phyloP scores from a whole-genome alignment of 352 stramenopile species.

The Phytophthora cryptogea region DNA sequence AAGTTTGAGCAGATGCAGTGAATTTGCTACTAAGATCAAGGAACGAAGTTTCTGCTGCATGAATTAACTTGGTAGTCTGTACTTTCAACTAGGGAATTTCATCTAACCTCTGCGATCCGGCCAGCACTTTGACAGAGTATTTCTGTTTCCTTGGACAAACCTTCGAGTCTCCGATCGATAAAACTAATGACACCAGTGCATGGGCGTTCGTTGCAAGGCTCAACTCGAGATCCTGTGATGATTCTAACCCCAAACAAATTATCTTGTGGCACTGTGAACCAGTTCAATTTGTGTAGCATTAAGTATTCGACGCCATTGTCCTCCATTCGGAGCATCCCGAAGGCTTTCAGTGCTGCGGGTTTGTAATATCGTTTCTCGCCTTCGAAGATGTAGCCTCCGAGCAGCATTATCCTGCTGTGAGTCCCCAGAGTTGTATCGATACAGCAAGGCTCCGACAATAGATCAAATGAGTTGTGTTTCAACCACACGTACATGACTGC shows the following conservation, averaged over 20 bases:
- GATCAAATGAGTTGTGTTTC: background rate
- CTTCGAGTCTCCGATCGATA: slow-evolving; percentile 9
- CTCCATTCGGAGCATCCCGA: slow-evolving; percentile 12
- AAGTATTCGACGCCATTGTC: slow-evolving; percentile 14
- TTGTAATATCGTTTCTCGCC: slow-evolving; percentile 9
- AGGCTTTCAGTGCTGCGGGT: slow-evolving; percentile 9
- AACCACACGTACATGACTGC: slow-evolving; percentile 7
- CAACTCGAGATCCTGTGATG: slow-evolving; percentile 1
- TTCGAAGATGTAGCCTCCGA: slow-evolving; percentile 7
- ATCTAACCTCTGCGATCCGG: slow-evolving; percentile 2
- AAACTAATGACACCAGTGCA: slow-evolving; percentile 11
- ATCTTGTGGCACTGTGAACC: slow-evolving; percentile 8
- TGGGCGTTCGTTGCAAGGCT: slow-evolving; percentile 11
- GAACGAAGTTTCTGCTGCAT: background rate
- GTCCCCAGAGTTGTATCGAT: slow-evolving; percentile 6
- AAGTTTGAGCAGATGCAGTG: slow-evolving; percentile 5
- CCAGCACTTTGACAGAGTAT: slow-evolving; percentile 1
- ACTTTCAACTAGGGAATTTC: slow-evolving; percentile 1
- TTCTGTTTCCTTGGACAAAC: background rate
- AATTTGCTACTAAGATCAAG: background rate
- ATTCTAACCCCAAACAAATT: slow-evolving; percentile 8
- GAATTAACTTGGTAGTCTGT: background rate
- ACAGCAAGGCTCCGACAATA: slow-evolving; percentile 10
- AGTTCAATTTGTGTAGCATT: slow-evolving; percentile 13
- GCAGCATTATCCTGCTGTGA: slow-evolving; percentile 1